Evolutionary conservation across 805 yeast species (phyloP), one percentile per base, ranked within the genome.

Genomic region (Cyberlindnera euphorbiae): DNA sequence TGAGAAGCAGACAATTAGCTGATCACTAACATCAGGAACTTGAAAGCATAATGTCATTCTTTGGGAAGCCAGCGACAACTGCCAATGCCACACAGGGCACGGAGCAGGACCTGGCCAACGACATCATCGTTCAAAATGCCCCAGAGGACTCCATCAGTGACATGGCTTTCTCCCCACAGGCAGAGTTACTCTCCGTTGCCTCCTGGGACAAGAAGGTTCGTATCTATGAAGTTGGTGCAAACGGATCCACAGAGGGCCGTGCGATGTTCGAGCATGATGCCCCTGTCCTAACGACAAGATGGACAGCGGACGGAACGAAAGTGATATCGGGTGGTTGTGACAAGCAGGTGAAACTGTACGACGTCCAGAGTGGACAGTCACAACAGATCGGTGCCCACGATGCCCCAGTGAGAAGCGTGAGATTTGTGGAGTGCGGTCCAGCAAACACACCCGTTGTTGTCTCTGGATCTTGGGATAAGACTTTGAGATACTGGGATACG

Each of bases 181-280:
- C 82, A 14, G 96, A 93, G 47, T 59, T 93, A 41, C 63, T 66
- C 37, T 76, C 94, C 4, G 93, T 78, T 4, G 74, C 94, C 13
- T 81, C 94, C 13, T 93, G 98, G 98, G 98, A 93, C 62, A 84
- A 82, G 51, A 88, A 87, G 56, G 96, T 87, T 28, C 73, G 97
- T 43, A 80, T 93, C 37, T 93, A 93, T 68, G 97, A 93, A 59
- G 77, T 89, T 13, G 71, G 79, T 28, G 67, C 71, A 36, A 71
- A 74, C 26, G 96, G 96, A 5, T 74, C 75, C 38, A 78, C 86
- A 19, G 93, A 84, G 52, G 96, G 96, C 8, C 66, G 95, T 33
- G 96, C 97, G 0, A 58, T 89, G 53, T 89, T 73, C 59, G 95
- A 85, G 55, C 97, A 90, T 57, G 85, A 81, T 25, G 96, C 75